phyloP scores from a whole-genome alignment of 345 rosid genomes.

The Arabidopsis arenosa region DNA sequence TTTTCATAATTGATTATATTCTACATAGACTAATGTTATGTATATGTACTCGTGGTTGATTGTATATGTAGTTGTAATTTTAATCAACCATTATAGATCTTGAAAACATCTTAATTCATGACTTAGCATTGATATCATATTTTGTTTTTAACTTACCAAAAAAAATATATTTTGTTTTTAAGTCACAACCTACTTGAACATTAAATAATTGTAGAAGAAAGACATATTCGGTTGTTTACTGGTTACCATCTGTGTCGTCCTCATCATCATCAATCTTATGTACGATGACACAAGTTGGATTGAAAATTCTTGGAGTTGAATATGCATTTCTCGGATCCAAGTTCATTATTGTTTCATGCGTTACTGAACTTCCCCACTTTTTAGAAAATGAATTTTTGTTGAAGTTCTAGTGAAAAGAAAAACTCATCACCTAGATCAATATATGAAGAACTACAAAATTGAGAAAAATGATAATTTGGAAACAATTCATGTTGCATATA shows the following conservation, averaged over 20 bases:
- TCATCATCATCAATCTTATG: constrained; percentile 49
- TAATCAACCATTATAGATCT: too few relatives aligned
- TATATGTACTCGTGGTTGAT: too few relatives aligned
- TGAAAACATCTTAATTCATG: too few relatives aligned
- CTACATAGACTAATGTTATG: too few relatives aligned
- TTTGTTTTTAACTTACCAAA: too few relatives aligned
- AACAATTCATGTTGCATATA: constrained; percentile 11
- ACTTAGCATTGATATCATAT: too few relatives aligned
- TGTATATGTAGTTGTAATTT: too few relatives aligned
- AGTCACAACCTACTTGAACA: background rate
- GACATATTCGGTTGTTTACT: too few relatives aligned
- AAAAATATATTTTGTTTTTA: too few relatives aligned
- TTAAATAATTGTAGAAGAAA: background rate
- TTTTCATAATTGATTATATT: too few relatives aligned
- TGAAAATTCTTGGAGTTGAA: constrained; percentile 44
- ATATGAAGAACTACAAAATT: constrained; percentile 71
- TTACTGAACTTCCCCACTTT: constrained; percentile 47
- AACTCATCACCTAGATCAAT: constrained; percentile 62
- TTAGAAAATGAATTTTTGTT: constrained; percentile 47
- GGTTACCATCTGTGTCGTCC: constrained; percentile 45
- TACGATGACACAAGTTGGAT: constrained; percentile 55
- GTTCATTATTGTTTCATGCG: constrained; percentile 47
- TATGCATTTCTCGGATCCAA: constrained; percentile 50
- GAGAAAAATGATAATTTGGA: constrained; percentile 24
- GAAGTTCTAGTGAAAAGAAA: too few relatives aligned